These are phyloP conservation scores for Aspergillus brunneoviolaceus DNA, from an alignment of 2,329 filamentous ascomycete species.

Conservation along the genomic window DNA sequence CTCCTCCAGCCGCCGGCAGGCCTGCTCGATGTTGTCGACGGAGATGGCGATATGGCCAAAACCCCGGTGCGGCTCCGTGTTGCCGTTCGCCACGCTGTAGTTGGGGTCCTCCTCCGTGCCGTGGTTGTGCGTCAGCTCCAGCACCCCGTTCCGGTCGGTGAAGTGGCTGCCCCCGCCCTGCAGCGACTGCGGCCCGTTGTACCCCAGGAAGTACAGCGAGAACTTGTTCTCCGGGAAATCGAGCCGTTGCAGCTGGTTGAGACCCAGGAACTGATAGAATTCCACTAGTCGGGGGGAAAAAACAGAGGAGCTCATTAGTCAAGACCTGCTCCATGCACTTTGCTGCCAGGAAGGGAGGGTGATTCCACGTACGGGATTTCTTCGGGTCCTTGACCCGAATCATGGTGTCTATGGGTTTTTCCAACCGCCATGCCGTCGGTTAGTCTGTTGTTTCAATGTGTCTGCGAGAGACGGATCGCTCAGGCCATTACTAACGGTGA, in stretches of 20 bases:
- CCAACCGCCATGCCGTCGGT: constrained; percentile 15
- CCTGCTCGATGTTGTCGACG: constrained; percentile 81
- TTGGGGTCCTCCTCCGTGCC: constrained; percentile 82
- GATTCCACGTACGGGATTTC: constrained; percentile 58
- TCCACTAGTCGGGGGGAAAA: constrained; percentile 57
- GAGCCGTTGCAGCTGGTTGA: constrained; percentile 79
- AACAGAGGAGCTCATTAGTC: not conserved
- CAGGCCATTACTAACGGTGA: constrained; percentile 53
- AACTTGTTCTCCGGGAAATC: constrained; percentile 86
- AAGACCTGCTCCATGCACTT: not conserved
- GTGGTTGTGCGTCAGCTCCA: constrained; percentile 83
- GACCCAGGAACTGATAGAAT: constrained; percentile 91
- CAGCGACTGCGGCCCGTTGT: constrained; percentile 72
- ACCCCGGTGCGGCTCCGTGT: constrained; percentile 79
- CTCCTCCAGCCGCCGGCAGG: constrained; percentile 84
- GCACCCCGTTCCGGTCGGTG: constrained; percentile 80
- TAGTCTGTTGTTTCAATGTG: constrained; percentile 7
- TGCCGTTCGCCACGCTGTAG: constrained; percentile 83
- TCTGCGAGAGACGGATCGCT: not conserved
- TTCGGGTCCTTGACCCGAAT: constrained; percentile 93
- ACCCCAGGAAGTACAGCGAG: constrained; percentile 92
- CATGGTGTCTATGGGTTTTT: constrained; percentile 54
- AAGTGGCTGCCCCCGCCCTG: constrained; percentile 71
- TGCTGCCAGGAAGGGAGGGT: not conserved
- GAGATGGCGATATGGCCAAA: constrained; percentile 86